These are phyloP conservation scores for Xenoacremonium recifei DNA, from an alignment of 2,329 filamentous ascomycete species.

Conservation along the genomic window DNA sequence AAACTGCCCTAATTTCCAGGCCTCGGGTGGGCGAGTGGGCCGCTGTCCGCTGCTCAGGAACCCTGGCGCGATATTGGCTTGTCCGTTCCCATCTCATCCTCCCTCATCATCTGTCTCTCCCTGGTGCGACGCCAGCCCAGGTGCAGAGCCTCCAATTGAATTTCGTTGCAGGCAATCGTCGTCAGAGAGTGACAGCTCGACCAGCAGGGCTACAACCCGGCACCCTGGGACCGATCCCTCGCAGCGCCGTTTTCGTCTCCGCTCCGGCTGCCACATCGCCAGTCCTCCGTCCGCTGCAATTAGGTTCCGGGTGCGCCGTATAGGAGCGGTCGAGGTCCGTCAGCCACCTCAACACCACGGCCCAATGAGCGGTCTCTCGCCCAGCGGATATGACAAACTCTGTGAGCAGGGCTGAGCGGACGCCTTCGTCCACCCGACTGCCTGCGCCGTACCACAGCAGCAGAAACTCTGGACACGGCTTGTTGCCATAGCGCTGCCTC, in stretches of 20 bases:
- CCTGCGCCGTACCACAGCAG: too few relatives aligned
- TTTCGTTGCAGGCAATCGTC: constrained; percentile 10
- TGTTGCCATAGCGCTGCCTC: not conserved
- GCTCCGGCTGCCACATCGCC: too few relatives aligned
- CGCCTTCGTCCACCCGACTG: too few relatives aligned
- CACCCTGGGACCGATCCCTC: constrained; percentile 7
- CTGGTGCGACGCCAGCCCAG: not conserved
- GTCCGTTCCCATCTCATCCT: not conserved
- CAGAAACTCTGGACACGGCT: not conserved
- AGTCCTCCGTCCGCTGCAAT: too few relatives aligned
- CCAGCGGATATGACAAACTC: too few relatives aligned
- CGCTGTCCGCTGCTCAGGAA: not conserved
- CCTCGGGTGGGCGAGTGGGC: not conserved
- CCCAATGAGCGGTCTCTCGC: too few relatives aligned
- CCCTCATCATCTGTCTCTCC: not conserved
- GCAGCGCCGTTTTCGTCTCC: too few relatives aligned
- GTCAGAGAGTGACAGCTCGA: constrained; percentile 19
- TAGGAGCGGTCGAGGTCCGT: too few relatives aligned
- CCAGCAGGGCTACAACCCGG: constrained; percentile 12
- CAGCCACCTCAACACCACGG: too few relatives aligned
- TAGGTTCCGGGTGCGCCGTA: too few relatives aligned
- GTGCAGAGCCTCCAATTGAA: not conserved
- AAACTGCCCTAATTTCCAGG: constrained; percentile 24
- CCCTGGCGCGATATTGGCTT: not conserved
- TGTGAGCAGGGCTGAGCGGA: too few relatives aligned